These are phyloP conservation scores for Perilla frutescens DNA, from an alignment of 257 asterid species.

Conservation along the genomic window DNA sequence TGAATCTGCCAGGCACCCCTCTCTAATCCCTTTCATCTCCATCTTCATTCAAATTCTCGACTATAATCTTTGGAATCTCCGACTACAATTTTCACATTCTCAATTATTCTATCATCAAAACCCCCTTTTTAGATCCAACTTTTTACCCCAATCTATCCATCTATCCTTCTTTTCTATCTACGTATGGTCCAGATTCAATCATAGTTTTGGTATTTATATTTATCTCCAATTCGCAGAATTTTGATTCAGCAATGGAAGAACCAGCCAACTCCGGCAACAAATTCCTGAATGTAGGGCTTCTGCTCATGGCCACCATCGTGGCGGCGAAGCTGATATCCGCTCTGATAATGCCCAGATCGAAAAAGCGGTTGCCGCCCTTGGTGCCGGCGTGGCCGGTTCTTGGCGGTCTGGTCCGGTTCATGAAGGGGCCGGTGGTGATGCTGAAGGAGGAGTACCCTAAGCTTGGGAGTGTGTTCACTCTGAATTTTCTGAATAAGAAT, in stretches of 20 bases:
- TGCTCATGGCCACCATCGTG: constrained; percentile 69
- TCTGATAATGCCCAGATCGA: constrained; percentile 77
- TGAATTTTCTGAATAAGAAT: constrained; percentile 66
- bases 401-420: constrained; percentile 75
- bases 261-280: constrained; percentile 44
- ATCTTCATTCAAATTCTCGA: no score
- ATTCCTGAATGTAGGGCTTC: constrained; percentile 64
- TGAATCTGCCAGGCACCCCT: no score
- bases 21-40: no score
- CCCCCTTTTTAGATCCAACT: constrained; percentile 18
- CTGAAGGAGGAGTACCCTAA: constrained; percentile 86
- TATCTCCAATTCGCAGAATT: constrained; percentile 20
- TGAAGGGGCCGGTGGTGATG: constrained; percentile 88
- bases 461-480: constrained; percentile 92
- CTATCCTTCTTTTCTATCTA: neutral
- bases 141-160: neutral
- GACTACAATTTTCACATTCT: neutral
- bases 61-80: neutral
- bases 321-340: constrained; percentile 67
- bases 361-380: constrained; percentile 67
- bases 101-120: no score
- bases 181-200: neutral
- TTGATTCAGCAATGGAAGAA: constrained; percentile 31
- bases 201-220: neutral
- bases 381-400: constrained; percentile 67